Evolutionary conservation across 2,329 filamentous ascomycete species (phyloP).

Genomic region (Fusarium globosum): DNA sequence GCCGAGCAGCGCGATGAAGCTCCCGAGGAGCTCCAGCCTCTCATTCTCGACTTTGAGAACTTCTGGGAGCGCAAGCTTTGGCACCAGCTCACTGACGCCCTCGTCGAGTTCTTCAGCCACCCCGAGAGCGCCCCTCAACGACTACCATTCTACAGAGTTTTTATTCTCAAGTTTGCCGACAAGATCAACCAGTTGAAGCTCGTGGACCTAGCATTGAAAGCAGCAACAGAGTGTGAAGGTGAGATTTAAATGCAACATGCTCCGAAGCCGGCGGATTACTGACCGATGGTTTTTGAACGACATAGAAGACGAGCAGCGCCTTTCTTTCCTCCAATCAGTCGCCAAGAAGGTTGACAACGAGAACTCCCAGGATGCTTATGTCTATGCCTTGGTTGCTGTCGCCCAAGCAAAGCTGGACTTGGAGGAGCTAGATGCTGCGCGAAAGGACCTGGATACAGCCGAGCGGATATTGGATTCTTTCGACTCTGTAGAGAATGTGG

Average conservation of each 20-base stretch:
- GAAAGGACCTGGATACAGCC: slow-evolving; percentile 86
- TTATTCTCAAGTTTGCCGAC: slow-evolving; percentile 95
- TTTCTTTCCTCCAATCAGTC: slow-evolving; percentile 85
- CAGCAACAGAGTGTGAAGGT: slow-evolving; percentile 87
- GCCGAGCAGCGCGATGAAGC: slow-evolving; percentile 88
- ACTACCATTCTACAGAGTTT: slow-evolving; percentile 90
- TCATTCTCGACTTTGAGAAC: slow-evolving; percentile 93
- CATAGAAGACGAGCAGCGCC: slow-evolving; percentile 85
- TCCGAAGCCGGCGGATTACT: slow-evolving; percentile 24
- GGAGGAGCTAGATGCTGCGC: slow-evolving; percentile 81
- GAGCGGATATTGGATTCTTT: slow-evolving; percentile 91
- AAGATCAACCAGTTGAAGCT: slow-evolving; percentile 99
- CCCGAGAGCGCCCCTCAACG: slow-evolving; percentile 85
- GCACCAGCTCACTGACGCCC: slow-evolving; percentile 94
- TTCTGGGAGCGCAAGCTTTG: slow-evolving; percentile 98
- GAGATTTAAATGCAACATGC: slow-evolving; percentile 33
- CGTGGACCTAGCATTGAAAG: slow-evolving; percentile 87
- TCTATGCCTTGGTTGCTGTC: slow-evolving; percentile 91
- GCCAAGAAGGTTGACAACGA: slow-evolving; percentile 91
- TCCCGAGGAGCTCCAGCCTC: slow-evolving; percentile 86
- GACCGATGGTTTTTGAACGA: slow-evolving; percentile 10
- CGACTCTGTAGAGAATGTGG: slow-evolving; percentile 93
- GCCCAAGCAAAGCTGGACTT: slow-evolving; percentile 87
- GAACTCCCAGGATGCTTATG: slow-evolving; percentile 92
- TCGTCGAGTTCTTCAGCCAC: slow-evolving; percentile 88